phyloP scores from a whole-genome alignment of 2,329 filamentous ascomycete species.

The Aspergillus nomiae region DNA sequence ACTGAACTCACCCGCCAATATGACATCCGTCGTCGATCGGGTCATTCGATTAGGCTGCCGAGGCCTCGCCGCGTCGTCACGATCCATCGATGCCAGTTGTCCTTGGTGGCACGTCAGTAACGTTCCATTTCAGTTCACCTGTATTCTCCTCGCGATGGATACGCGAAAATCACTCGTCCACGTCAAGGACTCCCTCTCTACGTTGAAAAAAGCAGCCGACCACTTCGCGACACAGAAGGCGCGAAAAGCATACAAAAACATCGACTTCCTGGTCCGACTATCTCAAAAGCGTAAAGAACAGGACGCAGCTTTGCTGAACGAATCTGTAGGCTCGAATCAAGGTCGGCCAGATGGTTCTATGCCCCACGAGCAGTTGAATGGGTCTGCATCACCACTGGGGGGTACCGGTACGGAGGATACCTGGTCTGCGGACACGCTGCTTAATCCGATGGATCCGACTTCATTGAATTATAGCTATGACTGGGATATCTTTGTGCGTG shows the following conservation, averaged over 20 bases:
- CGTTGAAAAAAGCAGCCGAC: neutral
- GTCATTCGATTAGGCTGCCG: neutral
- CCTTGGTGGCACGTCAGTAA: conserved; percentile 25
- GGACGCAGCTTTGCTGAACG: neutral
- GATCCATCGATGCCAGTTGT: neutral
- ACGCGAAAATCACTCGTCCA: conserved; percentile 13
- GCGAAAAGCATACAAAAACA: neutral
- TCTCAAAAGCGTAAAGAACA: neutral
- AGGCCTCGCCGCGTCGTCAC: neutral
- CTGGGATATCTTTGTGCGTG: neutral
- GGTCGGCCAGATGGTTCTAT: neutral
- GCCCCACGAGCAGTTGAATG: neutral
- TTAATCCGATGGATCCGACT: neutral
- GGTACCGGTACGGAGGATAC: neutral
- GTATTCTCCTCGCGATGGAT: conserved; percentile 16
- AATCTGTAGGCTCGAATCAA: neutral
- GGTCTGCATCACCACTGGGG: neutral
- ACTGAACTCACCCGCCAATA: neutral
- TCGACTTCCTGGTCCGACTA: neutral
- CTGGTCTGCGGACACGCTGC: neutral
- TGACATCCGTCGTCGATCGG: neutral
- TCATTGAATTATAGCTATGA: neutral
- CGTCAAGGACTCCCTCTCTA: conserved; percentile 8
- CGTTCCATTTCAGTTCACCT: conserved; percentile 20
- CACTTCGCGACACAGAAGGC: neutral